These are phyloP conservation scores for Fusarium mangiferae DNA, from an alignment of 2,329 filamentous ascomycete genomes.

Conservation along the genomic window DNA sequence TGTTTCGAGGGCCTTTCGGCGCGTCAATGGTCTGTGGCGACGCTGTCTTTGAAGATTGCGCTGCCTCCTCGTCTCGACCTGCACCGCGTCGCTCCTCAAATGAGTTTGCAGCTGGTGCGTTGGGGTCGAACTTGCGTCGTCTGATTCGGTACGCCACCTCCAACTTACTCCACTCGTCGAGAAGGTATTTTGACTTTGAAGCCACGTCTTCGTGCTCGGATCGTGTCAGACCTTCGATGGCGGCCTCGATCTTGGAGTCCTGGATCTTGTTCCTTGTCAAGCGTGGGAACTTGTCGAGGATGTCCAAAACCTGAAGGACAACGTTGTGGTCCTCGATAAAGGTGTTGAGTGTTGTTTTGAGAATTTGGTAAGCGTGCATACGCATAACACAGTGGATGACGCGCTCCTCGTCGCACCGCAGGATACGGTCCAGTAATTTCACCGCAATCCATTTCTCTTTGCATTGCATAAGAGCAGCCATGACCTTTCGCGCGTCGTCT, in stretches of 20 bases:
- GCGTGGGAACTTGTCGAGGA: slow-evolving; percentile 88
- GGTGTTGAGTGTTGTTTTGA: slow-evolving; percentile 85
- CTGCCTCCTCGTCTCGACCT: slow-evolving; percentile 54
- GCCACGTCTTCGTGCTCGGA: slow-evolving; percentile 81
- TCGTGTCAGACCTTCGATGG: slow-evolving; percentile 73
- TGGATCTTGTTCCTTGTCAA: slow-evolving; percentile 97
- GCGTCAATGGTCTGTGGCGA: slow-evolving; percentile 61
- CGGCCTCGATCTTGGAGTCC: slow-evolving; percentile 92
- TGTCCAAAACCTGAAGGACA: slow-evolving; percentile 86
- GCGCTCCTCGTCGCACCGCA: slow-evolving; percentile 85
- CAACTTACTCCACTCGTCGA: slow-evolving; percentile 89
- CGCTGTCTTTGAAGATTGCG: slow-evolving; percentile 53
- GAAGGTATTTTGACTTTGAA: slow-evolving; percentile 73
- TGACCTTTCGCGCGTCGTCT: slow-evolving; percentile 89
- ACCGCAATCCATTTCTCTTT: slow-evolving; percentile 99
- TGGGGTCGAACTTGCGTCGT: slow-evolving; percentile 84
- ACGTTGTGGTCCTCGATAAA: slow-evolving; percentile 93
- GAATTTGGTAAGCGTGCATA: slow-evolving; percentile 96
- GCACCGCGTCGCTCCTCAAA: slow-evolving; percentile 70
- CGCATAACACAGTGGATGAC: slow-evolving; percentile 90
- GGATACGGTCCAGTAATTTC: slow-evolving; percentile 90
- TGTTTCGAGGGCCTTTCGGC: slow-evolving; percentile 70
- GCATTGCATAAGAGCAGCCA: slow-evolving; percentile 96
- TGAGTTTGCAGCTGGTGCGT: slow-evolving; percentile 65
- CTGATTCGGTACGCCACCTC: slow-evolving; percentile 94